Percentiles rank a stretch among this genome's conserved stretches.
Conservation (phyloP, 768 basidiomycete species). For the Boletus rex-veris region DNA sequence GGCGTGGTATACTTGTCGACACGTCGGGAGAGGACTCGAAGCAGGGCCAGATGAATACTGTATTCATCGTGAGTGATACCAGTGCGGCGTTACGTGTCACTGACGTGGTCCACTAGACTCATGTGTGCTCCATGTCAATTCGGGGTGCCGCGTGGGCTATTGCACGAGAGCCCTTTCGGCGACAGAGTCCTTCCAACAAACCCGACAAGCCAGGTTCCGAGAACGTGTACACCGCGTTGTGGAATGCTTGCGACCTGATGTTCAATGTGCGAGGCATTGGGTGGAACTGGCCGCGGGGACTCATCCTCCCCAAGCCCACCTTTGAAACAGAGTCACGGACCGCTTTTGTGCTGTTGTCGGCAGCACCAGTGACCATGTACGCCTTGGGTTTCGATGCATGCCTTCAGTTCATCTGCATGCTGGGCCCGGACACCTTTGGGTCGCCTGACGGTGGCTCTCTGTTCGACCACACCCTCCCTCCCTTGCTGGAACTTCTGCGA, state of each 20-base stretch:
- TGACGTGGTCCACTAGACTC: slow-evolving; percentile 6
- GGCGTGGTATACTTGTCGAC: slow-evolving; percentile 34
- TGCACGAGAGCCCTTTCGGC: slow-evolving; percentile 10
- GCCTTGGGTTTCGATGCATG: slow-evolving; percentile 10
- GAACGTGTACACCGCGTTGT: slow-evolving; percentile 11
- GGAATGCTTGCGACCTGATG: slow-evolving; percentile 27
- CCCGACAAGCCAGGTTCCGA: background rate
- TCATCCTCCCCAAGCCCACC: slow-evolving; percentile 12
- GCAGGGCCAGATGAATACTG: slow-evolving; percentile 9
- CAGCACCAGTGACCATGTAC: background rate
- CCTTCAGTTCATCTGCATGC: slow-evolving; percentile 13
- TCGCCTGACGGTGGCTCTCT: slow-evolving; percentile 34
- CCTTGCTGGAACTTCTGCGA: slow-evolving; percentile 32
- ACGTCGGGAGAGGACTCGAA: slow-evolving; percentile 18
- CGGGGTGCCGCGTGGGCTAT: slow-evolving; percentile 17
- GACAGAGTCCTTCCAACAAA: background rate
- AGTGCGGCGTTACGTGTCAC: background rate
- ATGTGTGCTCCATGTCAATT: slow-evolving; percentile 13
- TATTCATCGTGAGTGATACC: slow-evolving; percentile 16
- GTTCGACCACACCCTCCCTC: slow-evolving; percentile 33
- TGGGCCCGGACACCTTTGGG: slow-evolving; percentile 40
- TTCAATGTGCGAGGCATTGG: slow-evolving; percentile 22
- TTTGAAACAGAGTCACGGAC: slow-evolving; percentile 15
- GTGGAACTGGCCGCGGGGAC: slow-evolving; percentile 23
- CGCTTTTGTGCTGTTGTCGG: slow-evolving; percentile 14